Conservation (phyloP, 2,329 filamentous ascomycete genomes). For the Colletotrichum spaethianum region DNA sequence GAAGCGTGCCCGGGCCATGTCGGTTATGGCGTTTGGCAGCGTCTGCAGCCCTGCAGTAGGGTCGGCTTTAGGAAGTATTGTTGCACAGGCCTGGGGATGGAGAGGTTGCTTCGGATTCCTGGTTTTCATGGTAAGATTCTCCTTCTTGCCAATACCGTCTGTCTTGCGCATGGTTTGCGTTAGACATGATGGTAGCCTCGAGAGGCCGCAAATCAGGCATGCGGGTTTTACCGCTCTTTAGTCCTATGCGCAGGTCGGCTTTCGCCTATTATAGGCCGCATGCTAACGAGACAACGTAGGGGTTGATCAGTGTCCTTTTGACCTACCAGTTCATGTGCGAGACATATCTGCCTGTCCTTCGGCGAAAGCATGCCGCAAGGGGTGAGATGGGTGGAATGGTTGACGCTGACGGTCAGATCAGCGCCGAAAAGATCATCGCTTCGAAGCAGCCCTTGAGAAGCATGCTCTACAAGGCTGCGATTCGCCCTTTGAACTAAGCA, state of each 20-base stretch:
- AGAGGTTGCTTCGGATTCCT: constrained; percentile 26
- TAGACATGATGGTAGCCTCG: not conserved
- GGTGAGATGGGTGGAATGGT: not conserved
- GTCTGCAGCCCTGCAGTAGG: constrained; percentile 29
- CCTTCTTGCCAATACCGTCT: not conserved
- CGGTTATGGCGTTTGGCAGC: constrained; percentile 29
- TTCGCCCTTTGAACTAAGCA: constrained; percentile 16
- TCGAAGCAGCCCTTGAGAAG: not conserved
- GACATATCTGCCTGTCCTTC: constrained; percentile 23
- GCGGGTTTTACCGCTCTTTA: not conserved
- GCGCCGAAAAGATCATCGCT: not conserved
- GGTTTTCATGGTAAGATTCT: constrained; percentile 20
- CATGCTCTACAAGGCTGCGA: constrained; percentile 24
- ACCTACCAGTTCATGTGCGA: constrained; percentile 28
- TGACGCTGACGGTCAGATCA: not conserved
- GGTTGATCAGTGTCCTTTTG: constrained; percentile 17
- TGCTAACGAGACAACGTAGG: constrained; percentile 22
- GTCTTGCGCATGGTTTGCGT: not conserved
- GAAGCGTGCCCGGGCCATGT: constrained; percentile 17
- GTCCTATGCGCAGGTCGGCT: too few species aligned
- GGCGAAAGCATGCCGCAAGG: constrained; percentile 5
- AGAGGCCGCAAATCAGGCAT: not conserved
- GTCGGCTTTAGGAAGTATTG: constrained; percentile 15
- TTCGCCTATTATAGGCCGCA: not conserved
- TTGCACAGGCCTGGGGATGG: constrained; percentile 25